Conservation (phyloP, 164 flowering plant genomes). For the Magnolia kwangsiensis region DNA sequence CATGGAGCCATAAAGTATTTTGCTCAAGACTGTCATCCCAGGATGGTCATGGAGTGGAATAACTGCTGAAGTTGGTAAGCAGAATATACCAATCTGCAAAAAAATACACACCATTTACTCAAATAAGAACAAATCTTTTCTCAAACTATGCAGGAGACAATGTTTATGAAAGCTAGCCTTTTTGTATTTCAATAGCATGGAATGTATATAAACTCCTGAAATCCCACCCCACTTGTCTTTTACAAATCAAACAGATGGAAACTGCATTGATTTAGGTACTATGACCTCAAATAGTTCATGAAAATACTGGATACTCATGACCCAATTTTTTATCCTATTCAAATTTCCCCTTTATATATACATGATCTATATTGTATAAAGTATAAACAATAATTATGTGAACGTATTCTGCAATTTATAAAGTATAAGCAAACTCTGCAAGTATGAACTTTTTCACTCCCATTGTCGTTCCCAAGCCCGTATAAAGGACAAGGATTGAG, state of each 20-base stretch:
- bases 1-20: conserved; percentile 89
- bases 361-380: too few species aligned
- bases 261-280: neutral
- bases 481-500: neutral
- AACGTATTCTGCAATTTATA: too few species aligned
- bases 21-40: conserved; percentile 90
- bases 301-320: too few species aligned
- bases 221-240: neutral
- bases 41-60: conserved; percentile 99
- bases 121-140: neutral
- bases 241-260: neutral
- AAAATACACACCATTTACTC: neutral
- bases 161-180: neutral
- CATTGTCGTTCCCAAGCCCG: neutral
- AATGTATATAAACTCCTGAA: neutral
- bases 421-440: neutral
- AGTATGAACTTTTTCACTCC: neutral
- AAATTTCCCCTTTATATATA: too few species aligned
- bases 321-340: too few species aligned
- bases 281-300: too few species aligned
- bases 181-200: neutral
- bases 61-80: conserved; percentile 88
- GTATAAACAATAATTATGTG: too few species aligned
- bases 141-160: neutral
- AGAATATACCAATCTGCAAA: conserved; percentile 90